Base-by-base conservation (phyloP, 371 early-diverging fungal species). In the Apophysomyces elegans region DNA sequence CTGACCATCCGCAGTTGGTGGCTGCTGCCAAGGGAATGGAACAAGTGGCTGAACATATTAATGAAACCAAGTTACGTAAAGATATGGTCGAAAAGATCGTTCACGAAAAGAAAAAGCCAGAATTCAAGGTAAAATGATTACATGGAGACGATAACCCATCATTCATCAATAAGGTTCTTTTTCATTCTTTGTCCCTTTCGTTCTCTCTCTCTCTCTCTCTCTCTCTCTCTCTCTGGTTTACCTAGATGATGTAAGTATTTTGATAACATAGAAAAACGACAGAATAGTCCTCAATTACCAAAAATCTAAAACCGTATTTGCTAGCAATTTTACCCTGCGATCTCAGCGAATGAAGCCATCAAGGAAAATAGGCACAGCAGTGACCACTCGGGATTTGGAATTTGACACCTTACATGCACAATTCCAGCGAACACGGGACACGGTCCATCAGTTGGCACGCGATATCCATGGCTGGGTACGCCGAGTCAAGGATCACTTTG, bases 21-120 rank as follows among this genome's bases (percentile, higher is more conserved):
- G 69, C 77, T 35, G 88, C 87, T 7, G 75, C 78, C 1, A 78
- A 73, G 5, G 88, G 78, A 46, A 86, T 91, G 21, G 84, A 87
- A 69, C 76, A 80, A 26, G 87, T 93, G 1, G 95, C 94, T 1
- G 93, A 92, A 56, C 86, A 88, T 54, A 94, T 93, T 67, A 95
- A 95, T 71, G 91, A 93, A 62, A 88, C 91, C 56, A 95, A 95
- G 76, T 83, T 88, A 61, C 81, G 94, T 47, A 93, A 93, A 74
- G 95, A 95, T 73, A 88, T 92, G 58, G 93, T 93, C 0, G 94
- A 95, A 37, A 90, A 89, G 69, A 91, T 93, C 69, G 91, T 93
- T 5, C 89, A 90, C 7, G 87, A 86, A 37, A 91, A 90, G 71
- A 85, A 86, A 62, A 80, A 80, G 58, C 75, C 74, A 5, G 91